A percentile compares a stretch with the other conserved stretches of the same genome.
Conservation (phyloP, 176 grass and related monocot genomes). For the Echinochloa phyllopogon region DNA sequence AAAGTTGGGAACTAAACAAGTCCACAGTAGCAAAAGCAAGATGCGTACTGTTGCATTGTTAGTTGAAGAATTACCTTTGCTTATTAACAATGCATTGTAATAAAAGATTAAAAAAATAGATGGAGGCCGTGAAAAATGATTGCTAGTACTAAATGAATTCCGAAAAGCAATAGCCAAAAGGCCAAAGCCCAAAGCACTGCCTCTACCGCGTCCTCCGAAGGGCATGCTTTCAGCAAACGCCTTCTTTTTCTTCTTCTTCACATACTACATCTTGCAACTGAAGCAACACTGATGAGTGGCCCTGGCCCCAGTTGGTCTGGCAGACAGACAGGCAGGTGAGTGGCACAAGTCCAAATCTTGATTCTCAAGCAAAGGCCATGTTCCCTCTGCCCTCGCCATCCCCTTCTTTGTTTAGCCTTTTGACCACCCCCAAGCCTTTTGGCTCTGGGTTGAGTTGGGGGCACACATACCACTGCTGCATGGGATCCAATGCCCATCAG, state of each 20-base stretch:
- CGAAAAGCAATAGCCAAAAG: too few species aligned
- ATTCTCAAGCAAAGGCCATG: slow-evolving; percentile 59
- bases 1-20: too few species aligned
- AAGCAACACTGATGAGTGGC: slow-evolving; percentile 42
- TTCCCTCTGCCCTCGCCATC: background rate
- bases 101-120: too few species aligned
- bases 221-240: slow-evolving; percentile 35
- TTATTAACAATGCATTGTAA: too few species aligned
- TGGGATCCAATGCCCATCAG: slow-evolving; percentile 49
- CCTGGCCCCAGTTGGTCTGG: slow-evolving; percentile 12
- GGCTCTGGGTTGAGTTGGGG: background rate
- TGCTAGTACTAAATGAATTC: too few species aligned
- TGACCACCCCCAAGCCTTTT: slow-evolving; percentile 50
- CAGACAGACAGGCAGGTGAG: slow-evolving; percentile 12
- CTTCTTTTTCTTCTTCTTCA: background rate
- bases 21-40: too few species aligned
- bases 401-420: slow-evolving; percentile 43
- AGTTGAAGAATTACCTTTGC: too few species aligned
- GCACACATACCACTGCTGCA: slow-evolving; percentile 13
- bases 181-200: background rate
- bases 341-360: slow-evolving; percentile 48
- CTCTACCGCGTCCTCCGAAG: background rate
- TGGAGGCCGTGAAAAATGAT: too few species aligned
- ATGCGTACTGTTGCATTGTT: too few species aligned
- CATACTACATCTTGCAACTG: slow-evolving; percentile 19